Conservation (phyloP, 2,329 filamentous ascomycete genomes). For the Colletotrichum chlorophyti region DNA sequence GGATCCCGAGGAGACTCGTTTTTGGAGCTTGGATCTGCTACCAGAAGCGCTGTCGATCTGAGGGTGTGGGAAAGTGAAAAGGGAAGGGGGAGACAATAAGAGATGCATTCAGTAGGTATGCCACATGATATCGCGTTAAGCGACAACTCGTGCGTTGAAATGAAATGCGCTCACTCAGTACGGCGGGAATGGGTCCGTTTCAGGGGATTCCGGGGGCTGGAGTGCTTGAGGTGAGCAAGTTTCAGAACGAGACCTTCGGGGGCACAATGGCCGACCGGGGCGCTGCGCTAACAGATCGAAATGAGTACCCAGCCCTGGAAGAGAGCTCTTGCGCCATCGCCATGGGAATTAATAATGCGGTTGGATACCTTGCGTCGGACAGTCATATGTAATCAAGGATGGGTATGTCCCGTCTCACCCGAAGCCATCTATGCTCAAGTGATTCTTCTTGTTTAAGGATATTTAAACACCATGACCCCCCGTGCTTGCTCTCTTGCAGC, state of each 20-base stretch:
- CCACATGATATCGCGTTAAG: no score
- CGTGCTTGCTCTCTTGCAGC: no score
- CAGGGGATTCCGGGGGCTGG: slow-evolving; percentile 14
- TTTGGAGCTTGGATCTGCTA: slow-evolving; percentile 28
- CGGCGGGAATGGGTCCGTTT: slow-evolving; percentile 21
- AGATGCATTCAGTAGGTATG: slow-evolving; percentile 21
- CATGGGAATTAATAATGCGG: slow-evolving; percentile 26
- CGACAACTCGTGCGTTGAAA: no score
- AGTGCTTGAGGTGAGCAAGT: slow-evolving; percentile 24
- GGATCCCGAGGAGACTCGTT: neutral
- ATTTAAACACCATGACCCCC: slow-evolving; percentile 1
- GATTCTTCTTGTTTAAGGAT: neutral
- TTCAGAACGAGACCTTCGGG: slow-evolving; percentile 26
- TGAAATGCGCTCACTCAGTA: slow-evolving; percentile 25
- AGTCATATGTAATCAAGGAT: slow-evolving; percentile 13
- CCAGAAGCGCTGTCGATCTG: slow-evolving; percentile 27
- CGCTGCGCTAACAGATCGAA: neutral
- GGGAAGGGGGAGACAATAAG: neutral
- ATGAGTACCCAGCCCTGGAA: neutral
- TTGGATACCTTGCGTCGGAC: neutral
- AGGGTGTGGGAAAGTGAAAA: slow-evolving; percentile 19
- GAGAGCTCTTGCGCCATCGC: slow-evolving; percentile 26
- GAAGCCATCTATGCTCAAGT: no score
- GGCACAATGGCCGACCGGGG: slow-evolving; percentile 10
- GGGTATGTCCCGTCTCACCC: neutral